Evolutionary conservation across 352 stramenopile genomes (phyloP).

Genomic region (Phytophthora cajani): DNA sequence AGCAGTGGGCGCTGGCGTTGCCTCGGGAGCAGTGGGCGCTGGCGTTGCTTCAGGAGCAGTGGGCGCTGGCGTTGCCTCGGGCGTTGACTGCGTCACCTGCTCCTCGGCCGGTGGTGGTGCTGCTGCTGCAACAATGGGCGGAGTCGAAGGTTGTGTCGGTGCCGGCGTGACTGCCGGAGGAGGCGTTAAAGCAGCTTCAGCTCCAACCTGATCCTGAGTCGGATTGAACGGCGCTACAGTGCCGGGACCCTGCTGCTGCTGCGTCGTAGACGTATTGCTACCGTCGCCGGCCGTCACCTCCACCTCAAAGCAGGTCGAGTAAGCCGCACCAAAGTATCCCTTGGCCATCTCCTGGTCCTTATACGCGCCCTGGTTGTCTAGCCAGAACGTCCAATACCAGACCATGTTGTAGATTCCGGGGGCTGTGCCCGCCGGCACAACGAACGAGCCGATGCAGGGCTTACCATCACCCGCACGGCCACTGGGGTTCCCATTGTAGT

Average conservation of each 20-base stretch:
- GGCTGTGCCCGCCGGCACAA: slow-evolving; percentile 49
- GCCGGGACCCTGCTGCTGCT: slow-evolving; percentile 1
- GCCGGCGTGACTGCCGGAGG: neutral
- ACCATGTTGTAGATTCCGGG: slow-evolving; percentile 68
- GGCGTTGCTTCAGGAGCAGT: neutral
- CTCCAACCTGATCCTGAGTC: slow-evolving; percentile 2
- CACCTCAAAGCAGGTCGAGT: slow-evolving; percentile 71
- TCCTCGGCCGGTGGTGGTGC: slow-evolving; percentile 5
- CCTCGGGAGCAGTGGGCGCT: neutral
- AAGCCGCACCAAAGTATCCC: slow-evolving; percentile 75
- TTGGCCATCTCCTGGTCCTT: slow-evolving; percentile 53
- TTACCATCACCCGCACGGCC: slow-evolving; percentile 62
- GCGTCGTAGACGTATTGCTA: neutral
- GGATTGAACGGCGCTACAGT: neutral
- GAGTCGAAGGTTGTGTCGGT: neutral
- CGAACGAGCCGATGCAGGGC: slow-evolving; percentile 64
- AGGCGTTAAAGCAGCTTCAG: slow-evolving; percentile 5
- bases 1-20: neutral
- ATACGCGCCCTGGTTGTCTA: slow-evolving; percentile 56
- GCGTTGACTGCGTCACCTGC: neutral
- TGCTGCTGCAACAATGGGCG: slow-evolving; percentile 9
- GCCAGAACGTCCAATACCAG: slow-evolving; percentile 79
- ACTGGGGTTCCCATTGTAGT: slow-evolving; percentile 48
- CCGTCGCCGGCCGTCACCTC: slow-evolving; percentile 37
- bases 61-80: slow-evolving; percentile 2